Percentiles rank a stretch among this genome's conserved stretches.
Evolutionary conservation across 352 stramenopile species (phyloP).

Genomic region (Poterioochromonas sp.): DNA sequence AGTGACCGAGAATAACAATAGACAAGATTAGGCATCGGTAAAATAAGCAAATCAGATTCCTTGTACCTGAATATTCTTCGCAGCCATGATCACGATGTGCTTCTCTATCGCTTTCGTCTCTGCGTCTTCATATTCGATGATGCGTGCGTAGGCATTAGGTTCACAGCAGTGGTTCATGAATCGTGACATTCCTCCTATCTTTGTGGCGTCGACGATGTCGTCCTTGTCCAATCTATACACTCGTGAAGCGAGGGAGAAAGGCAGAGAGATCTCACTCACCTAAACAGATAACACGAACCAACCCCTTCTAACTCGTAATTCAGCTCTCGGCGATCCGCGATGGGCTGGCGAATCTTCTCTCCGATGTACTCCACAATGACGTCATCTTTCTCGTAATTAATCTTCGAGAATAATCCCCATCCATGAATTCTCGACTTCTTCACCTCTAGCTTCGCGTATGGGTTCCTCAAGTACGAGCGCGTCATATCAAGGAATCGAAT

Average conservation of each 20-base stretch:
- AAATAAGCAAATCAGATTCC: background rate
- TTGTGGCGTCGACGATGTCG: slow-evolving; percentile 87
- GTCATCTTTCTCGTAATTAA: slow-evolving; percentile 69
- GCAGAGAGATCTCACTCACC: background rate
- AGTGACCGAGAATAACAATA: too few relatives aligned
- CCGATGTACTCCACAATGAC: slow-evolving; percentile 92
- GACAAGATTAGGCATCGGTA: too few relatives aligned
- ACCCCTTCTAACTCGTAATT: slow-evolving; percentile 77
- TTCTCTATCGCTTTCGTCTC: slow-evolving; percentile 59
- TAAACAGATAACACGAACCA: slow-evolving; percentile 89
- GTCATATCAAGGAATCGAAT: background rate
- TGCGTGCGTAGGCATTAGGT: slow-evolving; percentile 82
- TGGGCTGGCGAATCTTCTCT: slow-evolving; percentile 72
- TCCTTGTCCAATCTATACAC: slow-evolving; percentile 67
- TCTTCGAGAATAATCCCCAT: slow-evolving; percentile 81
- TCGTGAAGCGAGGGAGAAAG: background rate
- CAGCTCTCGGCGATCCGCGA: slow-evolving; percentile 77
- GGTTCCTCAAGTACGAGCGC: background rate
- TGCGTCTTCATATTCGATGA: slow-evolving; percentile 43
- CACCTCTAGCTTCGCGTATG: slow-evolving; percentile 51
- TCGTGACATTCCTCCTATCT: slow-evolving; percentile 77
- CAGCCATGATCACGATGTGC: slow-evolving; percentile 91
- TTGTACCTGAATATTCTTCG: slow-evolving; percentile 62
- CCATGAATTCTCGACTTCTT: slow-evolving; percentile 83
- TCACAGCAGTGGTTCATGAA: slow-evolving; percentile 93